Evolutionary conservation across 176 grass and related monocot species (phyloP), one percentile per base, ranked within the genome.

Genomic region (Zea luxurians): DNA sequence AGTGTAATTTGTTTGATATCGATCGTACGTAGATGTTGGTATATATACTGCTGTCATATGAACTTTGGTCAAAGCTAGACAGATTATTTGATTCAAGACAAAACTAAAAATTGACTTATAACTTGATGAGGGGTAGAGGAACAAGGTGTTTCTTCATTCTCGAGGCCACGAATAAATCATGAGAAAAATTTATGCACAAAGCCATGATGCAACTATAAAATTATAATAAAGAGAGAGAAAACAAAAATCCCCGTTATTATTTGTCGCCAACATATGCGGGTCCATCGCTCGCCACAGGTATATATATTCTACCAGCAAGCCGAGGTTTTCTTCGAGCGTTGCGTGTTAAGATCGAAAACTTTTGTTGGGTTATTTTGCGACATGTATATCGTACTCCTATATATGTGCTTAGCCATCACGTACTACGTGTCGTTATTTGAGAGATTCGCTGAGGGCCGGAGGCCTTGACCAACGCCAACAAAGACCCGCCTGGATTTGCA

Each of bases 381-480:
- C 68, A 18, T 73, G 38, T 38, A 4, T 40, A 40, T 40, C 38
- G 4, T 27, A 27, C 27, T 27, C 27, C 27, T 73, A 27, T 38
- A 40, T 53, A 53, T 53, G 50, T 66, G 37, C 50, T 58, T 66
- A 46, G 15, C 21, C 18, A 35, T 77, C 73, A 48, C 2, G 45
- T 2, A 35, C 71, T 66, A 48, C 2, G 45, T 2, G n/a, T 61
- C 67, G 59, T 52, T 62, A 60, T 53, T 74, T 52, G 13, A 34
- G 15, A 83, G 80, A 88, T 88, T 79, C 15, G 69, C 53, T 83
- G 80, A 83, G 80, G 67, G 61, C 48, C 48, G 60, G 0, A 65
- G 35, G 8, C 4, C 74, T 68, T 82, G 34, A 41, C 20, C 76
- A 44, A 45, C 67, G 44, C 80, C 42, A 37, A 87, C 42, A 37